Evolutionary conservation across 768 basidiomycete genomes (phyloP).

Genomic region (Rhizopogon vulgaris): DNA sequence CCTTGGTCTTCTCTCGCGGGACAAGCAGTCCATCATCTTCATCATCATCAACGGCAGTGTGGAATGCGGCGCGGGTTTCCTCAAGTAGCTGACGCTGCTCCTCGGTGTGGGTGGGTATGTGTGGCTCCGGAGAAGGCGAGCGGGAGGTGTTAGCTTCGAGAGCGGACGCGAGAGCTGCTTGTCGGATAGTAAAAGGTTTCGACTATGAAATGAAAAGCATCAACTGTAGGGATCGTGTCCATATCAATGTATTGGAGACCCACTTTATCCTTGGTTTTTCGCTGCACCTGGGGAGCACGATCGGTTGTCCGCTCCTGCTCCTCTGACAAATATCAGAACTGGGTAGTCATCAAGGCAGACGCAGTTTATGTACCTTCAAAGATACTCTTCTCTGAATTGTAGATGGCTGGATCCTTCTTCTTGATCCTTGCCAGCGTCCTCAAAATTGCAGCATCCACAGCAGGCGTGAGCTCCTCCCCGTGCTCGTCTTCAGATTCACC

Average conservation of each 20-base stretch:
- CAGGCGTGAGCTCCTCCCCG: constrained; percentile 90
- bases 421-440: constrained; percentile 83
- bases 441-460: constrained; percentile 90
- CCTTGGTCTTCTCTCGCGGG: constrained; percentile 69
- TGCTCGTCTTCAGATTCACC: constrained; percentile 90
- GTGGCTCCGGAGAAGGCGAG: constrained; percentile 51
- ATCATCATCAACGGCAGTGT: constrained; percentile 36
- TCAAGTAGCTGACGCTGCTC: constrained; percentile 70
- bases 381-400: constrained; percentile 60
- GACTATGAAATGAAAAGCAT: constrained; percentile 31
- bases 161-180: constrained; percentile 59
- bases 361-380: constrained; percentile 62
- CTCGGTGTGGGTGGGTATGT: constrained; percentile 61
- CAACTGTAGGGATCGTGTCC: neutral
- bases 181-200: constrained; percentile 72
- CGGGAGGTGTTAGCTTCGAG: constrained; percentile 44
- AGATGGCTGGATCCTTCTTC: constrained; percentile 79
- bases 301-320: constrained; percentile 45
- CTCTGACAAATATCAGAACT: constrained; percentile 37
- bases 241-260: constrained; percentile 1
- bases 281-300: constrained; percentile 16
- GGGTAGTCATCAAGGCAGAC: neutral
- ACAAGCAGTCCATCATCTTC: constrained; percentile 71
- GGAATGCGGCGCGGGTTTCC: constrained; percentile 86
- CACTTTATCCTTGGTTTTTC: constrained; percentile 48